Conservation (phyloP, 768 basidiomycete species). For the Rhodosporidiobolus odoratus region DNA sequence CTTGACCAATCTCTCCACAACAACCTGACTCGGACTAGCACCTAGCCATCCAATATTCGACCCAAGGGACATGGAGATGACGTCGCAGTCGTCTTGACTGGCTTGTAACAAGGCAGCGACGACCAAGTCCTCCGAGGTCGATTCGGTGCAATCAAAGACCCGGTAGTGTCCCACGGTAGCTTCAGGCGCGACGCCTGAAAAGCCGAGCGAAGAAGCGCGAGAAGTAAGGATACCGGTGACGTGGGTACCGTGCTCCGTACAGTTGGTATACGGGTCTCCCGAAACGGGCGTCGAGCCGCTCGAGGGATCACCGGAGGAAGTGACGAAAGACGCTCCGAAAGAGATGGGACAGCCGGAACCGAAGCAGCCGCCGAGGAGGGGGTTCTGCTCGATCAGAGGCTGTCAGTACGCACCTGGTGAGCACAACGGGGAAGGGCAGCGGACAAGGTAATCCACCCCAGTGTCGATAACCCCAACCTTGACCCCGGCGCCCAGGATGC, state of each 20-base stretch:
- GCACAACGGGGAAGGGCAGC: not conserved
- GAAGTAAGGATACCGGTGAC: slow-evolving; percentile 25
- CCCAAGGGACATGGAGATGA: slow-evolving; percentile 65
- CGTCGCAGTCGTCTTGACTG: slow-evolving; percentile 56
- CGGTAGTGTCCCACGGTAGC: slow-evolving; percentile 52
- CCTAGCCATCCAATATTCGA: slow-evolving; percentile 63
- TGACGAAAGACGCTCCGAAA: slow-evolving; percentile 47
- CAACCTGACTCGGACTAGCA: slow-evolving; percentile 52
- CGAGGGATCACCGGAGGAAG: slow-evolving; percentile 50
- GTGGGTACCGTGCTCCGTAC: slow-evolving; percentile 7
- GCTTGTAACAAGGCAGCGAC: slow-evolving; percentile 49
- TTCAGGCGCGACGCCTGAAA: slow-evolving; percentile 65
- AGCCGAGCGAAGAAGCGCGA: slow-evolving; percentile 39
- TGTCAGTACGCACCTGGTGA: not conserved
- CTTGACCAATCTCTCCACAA: slow-evolving; percentile 61
- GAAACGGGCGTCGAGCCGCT: slow-evolving; percentile 55
- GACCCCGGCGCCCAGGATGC: slow-evolving; percentile 60
- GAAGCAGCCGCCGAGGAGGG: slow-evolving; percentile 47
- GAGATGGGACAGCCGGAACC: slow-evolving; percentile 46
- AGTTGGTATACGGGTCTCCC: slow-evolving; percentile 49
- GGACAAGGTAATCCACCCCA: slow-evolving; percentile 44
- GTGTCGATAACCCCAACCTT: slow-evolving; percentile 62
- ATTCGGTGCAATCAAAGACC: slow-evolving; percentile 60
- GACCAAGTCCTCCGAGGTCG: slow-evolving; percentile 46
- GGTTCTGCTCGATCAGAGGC: slow-evolving; percentile 30